phyloP scores from a whole-genome alignment of 2,329 filamentous ascomycete genomes.

The Verticillium zaregamsianum region DNA sequence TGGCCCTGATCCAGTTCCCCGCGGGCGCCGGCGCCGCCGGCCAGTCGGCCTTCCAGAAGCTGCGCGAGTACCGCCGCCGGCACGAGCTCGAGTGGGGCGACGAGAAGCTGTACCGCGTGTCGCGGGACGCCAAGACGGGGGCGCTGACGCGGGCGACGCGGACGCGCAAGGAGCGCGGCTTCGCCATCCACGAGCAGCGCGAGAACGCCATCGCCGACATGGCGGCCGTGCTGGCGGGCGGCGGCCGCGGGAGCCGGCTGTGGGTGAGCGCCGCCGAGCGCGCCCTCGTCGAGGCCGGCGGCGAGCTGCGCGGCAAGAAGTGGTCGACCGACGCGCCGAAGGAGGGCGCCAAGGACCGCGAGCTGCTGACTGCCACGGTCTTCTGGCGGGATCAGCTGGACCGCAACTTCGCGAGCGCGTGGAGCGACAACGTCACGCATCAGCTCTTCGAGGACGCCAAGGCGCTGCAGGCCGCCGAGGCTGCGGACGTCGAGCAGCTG shows the following conservation, averaged over 20 bases:
- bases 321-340: constrained; percentile 3
- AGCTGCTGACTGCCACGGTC: constrained; percentile 38
- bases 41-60: constrained; percentile 55
- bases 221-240: constrained; percentile 50
- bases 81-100: constrained; percentile 60
- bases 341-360: constrained; percentile 9
- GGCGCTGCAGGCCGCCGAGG: neutral
- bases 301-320: constrained; percentile 1
- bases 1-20: constrained; percentile 57
- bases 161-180: constrained; percentile 40
- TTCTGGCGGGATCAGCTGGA: constrained; percentile 49
- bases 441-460: constrained; percentile 24
- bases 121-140: constrained; percentile 13
- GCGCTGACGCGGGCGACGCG: constrained; percentile 27
- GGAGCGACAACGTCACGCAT: constrained; percentile 53
- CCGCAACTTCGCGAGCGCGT: constrained; percentile 39
- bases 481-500: neutral
- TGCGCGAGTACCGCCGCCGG: constrained; percentile 59
- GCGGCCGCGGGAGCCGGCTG: constrained; percentile 48
- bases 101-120: constrained; percentile 33
- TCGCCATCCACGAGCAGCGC: constrained; percentile 55
- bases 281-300: constrained; percentile 7
- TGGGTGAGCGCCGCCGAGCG: constrained; percentile 14
- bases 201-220: constrained; percentile 61
- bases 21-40: constrained; percentile 48